Evolutionary conservation across 148 eudicot species (phyloP).

Genomic region (Diospyros kaki): DNA sequence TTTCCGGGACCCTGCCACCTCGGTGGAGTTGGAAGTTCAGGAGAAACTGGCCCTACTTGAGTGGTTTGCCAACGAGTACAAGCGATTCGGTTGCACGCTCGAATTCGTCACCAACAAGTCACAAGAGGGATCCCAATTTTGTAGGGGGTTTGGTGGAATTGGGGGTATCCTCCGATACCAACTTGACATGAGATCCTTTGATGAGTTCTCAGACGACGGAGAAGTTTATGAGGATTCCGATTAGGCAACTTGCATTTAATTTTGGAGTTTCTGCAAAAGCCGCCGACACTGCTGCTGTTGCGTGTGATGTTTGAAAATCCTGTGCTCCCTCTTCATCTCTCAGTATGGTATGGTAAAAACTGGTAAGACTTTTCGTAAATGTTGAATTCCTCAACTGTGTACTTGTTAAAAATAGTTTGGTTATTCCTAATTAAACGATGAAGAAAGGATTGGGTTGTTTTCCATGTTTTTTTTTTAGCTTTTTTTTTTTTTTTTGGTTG

Average conservation of each 20-base stretch:
- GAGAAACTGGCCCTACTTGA: constrained; percentile 1
- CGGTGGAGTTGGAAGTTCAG: not conserved
- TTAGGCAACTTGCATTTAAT: not conserved
- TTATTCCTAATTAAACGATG: no score
- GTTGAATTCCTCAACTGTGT: no score
- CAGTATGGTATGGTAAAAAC: no score
- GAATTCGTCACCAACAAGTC: constrained; percentile 4
- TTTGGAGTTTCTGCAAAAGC: not conserved
- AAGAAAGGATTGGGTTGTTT: no score
- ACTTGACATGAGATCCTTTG: constrained; percentile 4
- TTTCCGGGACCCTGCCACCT: not conserved
- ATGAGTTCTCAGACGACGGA: constrained; percentile 3
- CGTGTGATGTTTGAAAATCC: not conserved
- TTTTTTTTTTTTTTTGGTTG: no score
- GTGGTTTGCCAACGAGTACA: constrained; percentile 9
- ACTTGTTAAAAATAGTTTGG: no score
- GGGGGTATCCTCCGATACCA: constrained; percentile 9
- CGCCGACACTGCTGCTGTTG: not conserved
- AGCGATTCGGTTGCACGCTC: not conserved
- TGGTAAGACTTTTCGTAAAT: no score
- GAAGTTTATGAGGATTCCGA: constrained; percentile 21
- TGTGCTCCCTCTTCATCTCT: not conserved
- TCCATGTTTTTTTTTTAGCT: no score
- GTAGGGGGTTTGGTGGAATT: constrained; percentile 11
- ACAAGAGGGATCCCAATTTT: constrained; percentile 10